These are phyloP conservation scores for Tubosaeta sp. DNA, from an alignment of 768 basidiomycete species.

Conservation along the genomic window DNA sequence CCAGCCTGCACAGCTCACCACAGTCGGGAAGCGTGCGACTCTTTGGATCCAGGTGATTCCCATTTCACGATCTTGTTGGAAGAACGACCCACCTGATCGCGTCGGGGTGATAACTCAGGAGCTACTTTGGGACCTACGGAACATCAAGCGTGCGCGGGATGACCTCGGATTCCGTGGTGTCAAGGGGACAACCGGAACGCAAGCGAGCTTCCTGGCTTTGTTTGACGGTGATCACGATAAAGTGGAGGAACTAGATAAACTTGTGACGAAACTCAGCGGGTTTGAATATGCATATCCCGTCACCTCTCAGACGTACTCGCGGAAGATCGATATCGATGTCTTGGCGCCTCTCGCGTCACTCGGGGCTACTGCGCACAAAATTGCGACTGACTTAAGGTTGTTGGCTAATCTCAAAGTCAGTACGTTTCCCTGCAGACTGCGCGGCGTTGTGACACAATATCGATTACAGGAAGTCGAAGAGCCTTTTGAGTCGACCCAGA, in stretches of 20 bases:
- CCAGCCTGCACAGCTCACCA: slow-evolving; percentile 97
- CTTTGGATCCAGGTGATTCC: slow-evolving; percentile 84
- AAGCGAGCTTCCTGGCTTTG: slow-evolving; percentile 89
- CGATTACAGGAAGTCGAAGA: slow-evolving; percentile 84
- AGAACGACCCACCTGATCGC: background rate
- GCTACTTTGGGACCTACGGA: slow-evolving; percentile 93
- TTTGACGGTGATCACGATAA: slow-evolving; percentile 96
- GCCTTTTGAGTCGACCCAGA: slow-evolving; percentile 98
- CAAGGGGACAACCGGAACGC: slow-evolving; percentile 99
- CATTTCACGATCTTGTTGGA: background rate
- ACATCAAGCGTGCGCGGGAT: slow-evolving; percentile 82
- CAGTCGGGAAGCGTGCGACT: slow-evolving; percentile 94
- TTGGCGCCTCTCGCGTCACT: slow-evolving; percentile 84
- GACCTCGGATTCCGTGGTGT: slow-evolving; percentile 97
- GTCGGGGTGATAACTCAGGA: slow-evolving; percentile 47
- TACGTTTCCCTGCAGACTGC: background rate
- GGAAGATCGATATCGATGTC: slow-evolving; percentile 95
- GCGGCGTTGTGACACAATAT: slow-evolving; percentile 1
- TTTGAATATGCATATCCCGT: slow-evolving; percentile 96
- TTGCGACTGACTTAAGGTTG: slow-evolving; percentile 91
- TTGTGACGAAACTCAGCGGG: slow-evolving; percentile 87
- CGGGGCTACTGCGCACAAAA: slow-evolving; percentile 96
- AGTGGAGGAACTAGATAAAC: slow-evolving; percentile 84
- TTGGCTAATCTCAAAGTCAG: slow-evolving; percentile 87
- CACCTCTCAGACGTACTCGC: slow-evolving; percentile 97